Evolutionary conservation across 345 rosid genomes (phyloP).

Genomic region (Arabis hirsuta): DNA sequence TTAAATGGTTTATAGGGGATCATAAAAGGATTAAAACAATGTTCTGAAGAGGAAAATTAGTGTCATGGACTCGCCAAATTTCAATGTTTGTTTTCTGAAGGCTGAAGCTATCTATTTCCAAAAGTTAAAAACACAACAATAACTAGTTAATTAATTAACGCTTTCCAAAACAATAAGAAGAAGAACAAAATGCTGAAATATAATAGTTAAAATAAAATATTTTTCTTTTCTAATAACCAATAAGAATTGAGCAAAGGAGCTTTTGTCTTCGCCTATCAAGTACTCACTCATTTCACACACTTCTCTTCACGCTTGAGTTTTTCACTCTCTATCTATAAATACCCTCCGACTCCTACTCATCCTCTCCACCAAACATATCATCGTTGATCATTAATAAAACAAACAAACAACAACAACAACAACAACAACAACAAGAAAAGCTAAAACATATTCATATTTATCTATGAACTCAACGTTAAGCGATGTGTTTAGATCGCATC

Average conservation of each 20-base stretch:
- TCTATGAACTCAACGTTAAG: constrained; percentile 59
- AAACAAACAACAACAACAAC: too few relatives aligned
- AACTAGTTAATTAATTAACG: neutral
- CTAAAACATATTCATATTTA: neutral
- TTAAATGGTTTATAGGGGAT: too few relatives aligned
- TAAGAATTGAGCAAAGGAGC: constrained; percentile 14
- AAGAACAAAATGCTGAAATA: too few relatives aligned
- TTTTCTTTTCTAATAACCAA: neutral
- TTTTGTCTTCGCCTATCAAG: constrained; percentile 17
- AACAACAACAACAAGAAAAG: neutral
- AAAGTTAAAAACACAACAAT: neutral
- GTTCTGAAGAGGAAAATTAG: too few relatives aligned
- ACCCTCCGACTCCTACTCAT: constrained; percentile 43
- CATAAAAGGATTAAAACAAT: too few relatives aligned
- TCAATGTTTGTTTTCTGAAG: neutral
- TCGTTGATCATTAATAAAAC: constrained; percentile 2
- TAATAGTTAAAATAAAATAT: too few relatives aligned
- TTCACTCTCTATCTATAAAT: constrained; percentile 30
- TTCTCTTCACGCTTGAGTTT: neutral
- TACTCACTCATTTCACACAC: constrained; percentile 21
- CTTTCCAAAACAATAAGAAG: too few relatives aligned
- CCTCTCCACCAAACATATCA: constrained; percentile 36
- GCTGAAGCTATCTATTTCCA: neutral
- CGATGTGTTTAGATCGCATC: constrained; percentile 61
- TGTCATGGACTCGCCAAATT: too few relatives aligned